Conservation (phyloP, 805 yeast species). For the Kodamaea neixiangensis region DNA sequence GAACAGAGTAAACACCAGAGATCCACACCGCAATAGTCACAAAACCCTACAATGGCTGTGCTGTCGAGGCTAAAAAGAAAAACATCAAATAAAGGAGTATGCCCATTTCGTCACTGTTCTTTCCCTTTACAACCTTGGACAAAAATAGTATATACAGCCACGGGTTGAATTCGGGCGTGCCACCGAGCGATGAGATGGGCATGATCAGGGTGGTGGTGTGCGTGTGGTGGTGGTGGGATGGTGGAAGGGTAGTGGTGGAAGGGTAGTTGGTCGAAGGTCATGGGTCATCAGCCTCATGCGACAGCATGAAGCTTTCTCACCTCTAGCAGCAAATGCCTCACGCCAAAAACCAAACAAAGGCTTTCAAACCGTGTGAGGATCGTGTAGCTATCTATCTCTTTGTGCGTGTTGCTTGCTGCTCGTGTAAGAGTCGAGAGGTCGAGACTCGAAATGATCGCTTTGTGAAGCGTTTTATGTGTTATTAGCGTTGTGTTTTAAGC, state of each 20-base stretch:
- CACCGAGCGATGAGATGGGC: too few relatives aligned
- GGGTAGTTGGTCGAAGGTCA: too few relatives aligned
- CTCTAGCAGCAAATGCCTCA: too few relatives aligned
- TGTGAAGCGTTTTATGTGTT: not conserved
- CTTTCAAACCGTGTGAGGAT: not conserved
- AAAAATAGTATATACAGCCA: slow-evolving; percentile 8
- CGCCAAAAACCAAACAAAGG: not conserved
- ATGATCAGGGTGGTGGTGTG: too few relatives aligned
- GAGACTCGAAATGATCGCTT: not conserved
- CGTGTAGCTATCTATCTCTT: not conserved
- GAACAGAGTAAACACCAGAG: too few relatives aligned
- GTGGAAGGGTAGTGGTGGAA: too few relatives aligned
- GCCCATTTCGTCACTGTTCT: slow-evolving; percentile 8
- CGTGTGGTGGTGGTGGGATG: too few relatives aligned
- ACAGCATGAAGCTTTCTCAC: too few relatives aligned
- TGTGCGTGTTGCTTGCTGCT: not conserved
- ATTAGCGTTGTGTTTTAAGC: not conserved
- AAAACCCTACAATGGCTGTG: not conserved
- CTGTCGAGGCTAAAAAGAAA: not conserved
- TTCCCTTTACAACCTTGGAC: slow-evolving; percentile 5
- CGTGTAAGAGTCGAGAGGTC: not conserved
- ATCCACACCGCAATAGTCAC: too few relatives aligned
- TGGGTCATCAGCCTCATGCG: too few relatives aligned
- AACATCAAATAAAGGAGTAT: not conserved
- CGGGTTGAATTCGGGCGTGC: too few relatives aligned